Percentiles rank a stretch among this genome's conserved stretches.
Evolutionary conservation across 2,329 filamentous ascomycete genomes (phyloP).

Genomic region (Xylaria sp.): DNA sequence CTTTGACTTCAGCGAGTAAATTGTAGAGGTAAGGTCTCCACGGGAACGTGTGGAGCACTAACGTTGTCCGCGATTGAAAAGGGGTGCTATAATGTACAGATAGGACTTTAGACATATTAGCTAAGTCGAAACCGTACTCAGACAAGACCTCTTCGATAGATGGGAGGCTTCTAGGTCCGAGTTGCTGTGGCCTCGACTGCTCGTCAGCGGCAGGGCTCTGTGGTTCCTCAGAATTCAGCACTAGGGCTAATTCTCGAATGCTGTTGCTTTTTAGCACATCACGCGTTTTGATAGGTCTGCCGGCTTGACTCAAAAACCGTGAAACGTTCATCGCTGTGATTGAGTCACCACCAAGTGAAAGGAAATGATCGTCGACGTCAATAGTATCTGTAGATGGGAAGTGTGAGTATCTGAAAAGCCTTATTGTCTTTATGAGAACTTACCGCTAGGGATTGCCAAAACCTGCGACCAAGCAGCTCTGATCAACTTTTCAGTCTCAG

Average conservation of each 20-base stretch:
- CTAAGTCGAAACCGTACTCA: not conserved
- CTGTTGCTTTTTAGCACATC: slow-evolving; percentile 23
- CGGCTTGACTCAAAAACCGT: slow-evolving; percentile 20
- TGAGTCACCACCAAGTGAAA: slow-evolving; percentile 24
- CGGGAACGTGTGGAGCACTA: slow-evolving; percentile 6
- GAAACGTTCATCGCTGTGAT: slow-evolving; percentile 25
- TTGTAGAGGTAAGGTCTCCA: slow-evolving; percentile 27
- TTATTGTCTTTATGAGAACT: not conserved
- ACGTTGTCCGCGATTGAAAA: slow-evolving; percentile 22
- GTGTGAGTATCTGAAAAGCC: not conserved
- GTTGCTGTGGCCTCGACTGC: not conserved
- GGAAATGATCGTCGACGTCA: slow-evolving; percentile 24
- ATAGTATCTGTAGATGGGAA: slow-evolving; percentile 13
- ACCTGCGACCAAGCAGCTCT: slow-evolving; percentile 27
- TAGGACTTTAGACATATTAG: slow-evolving; percentile 5
- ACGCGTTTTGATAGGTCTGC: slow-evolving; percentile 17
- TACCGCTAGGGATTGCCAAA: slow-evolving; percentile 20
- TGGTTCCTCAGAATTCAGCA: slow-evolving; percentile 6
- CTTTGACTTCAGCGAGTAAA: slow-evolving; percentile 16
- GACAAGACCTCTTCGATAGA: slow-evolving; percentile 10
- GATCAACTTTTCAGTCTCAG: slow-evolving; percentile 21
- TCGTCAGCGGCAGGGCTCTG: not conserved
- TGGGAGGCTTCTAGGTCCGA: slow-evolving; percentile 1
- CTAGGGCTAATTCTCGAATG: slow-evolving; percentile 17
- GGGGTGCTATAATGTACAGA: slow-evolving; percentile 23